A percentile compares a stretch with the other conserved stretches of the same genome.
Evolutionary conservation across 495 filamentous ascomycete species (phyloP).

Genomic region (Bacidia gigantensis): DNA sequence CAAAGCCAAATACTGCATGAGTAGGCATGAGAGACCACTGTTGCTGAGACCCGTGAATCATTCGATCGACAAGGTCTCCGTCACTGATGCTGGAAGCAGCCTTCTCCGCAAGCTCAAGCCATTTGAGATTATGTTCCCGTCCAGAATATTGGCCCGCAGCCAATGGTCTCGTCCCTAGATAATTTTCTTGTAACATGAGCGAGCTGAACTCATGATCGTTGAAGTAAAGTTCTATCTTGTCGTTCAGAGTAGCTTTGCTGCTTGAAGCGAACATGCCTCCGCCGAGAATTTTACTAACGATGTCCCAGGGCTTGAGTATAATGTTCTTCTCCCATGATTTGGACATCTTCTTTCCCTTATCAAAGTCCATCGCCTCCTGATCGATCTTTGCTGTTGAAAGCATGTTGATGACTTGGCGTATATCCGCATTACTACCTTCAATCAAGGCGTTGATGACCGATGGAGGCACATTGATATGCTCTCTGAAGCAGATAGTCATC

Average conservation of each 20-base stretch:
- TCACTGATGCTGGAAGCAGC: constrained; percentile 94
- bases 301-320: constrained; percentile 95
- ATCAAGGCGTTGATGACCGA: constrained; percentile 89
- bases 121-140: constrained; percentile 58
- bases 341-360: constrained; percentile 78
- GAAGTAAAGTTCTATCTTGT: constrained; percentile 98
- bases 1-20: constrained; percentile 93
- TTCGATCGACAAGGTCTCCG: constrained; percentile 87
- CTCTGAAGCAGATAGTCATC: constrained; percentile 86
- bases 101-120: constrained; percentile 68
- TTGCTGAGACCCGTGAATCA: constrained; percentile 97
- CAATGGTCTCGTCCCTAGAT: constrained; percentile 66
- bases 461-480: constrained; percentile 71
- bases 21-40: constrained; percentile 97
- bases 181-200: constrained; percentile 98
- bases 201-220: constrained; percentile 96
- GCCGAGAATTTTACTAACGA: constrained; percentile 79
- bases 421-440: constrained; percentile 87
- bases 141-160: constrained; percentile 42
- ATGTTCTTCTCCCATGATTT: constrained; percentile 98
- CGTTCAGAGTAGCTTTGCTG: constrained; percentile 76
- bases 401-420: constrained; percentile 98
- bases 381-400: constrained; percentile 84
- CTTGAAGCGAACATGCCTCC: constrained; percentile 70
- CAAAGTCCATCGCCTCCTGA: constrained; percentile 60